These are phyloP conservation scores for Sarocladiaceae sp. DNA, from an alignment of 2,329 filamentous ascomycete species.

Conservation along the genomic window DNA sequence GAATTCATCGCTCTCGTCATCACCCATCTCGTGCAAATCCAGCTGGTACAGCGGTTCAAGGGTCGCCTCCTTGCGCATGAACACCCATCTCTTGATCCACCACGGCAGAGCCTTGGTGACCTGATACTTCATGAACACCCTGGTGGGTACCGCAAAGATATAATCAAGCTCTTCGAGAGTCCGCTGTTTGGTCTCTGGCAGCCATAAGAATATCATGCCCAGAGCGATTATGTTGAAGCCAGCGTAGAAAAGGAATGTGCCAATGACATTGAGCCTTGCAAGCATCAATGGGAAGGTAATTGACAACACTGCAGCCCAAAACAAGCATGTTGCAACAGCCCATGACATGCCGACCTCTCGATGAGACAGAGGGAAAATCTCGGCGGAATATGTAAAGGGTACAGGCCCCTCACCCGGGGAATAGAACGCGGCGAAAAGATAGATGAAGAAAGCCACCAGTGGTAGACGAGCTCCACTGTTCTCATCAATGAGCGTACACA, in stretches of 20 bases:
- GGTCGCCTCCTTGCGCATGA: slow-evolving; percentile 40
- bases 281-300: slow-evolving; percentile 61
- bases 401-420: slow-evolving; percentile 59
- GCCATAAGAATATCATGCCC: slow-evolving; percentile 50
- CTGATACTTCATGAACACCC: slow-evolving; percentile 54
- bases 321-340: slow-evolving; percentile 62
- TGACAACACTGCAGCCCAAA: slow-evolving; percentile 56
- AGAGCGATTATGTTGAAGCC: slow-evolving; percentile 52
- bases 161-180: slow-evolving; percentile 54
- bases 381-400: slow-evolving; percentile 64
- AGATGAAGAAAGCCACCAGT: slow-evolving; percentile 54
- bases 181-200: slow-evolving; percentile 57
- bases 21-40: slow-evolving; percentile 20
- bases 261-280: slow-evolving; percentile 35
- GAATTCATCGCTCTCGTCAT: slow-evolving; percentile 25
- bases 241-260: slow-evolving; percentile 52
- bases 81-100: slow-evolving; percentile 55
- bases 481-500: slow-evolving; percentile 48
- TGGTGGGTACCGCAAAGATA: slow-evolving; percentile 56
- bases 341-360: slow-evolving; percentile 69
- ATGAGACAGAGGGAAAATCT: slow-evolving; percentile 67
- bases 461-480: slow-evolving; percentile 26
- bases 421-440: slow-evolving; percentile 49
- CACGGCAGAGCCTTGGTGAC: slow-evolving; percentile 52
- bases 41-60: slow-evolving; percentile 40